Evolutionary conservation across 2,329 filamentous ascomycete species (phyloP), one percentile per base, ranked within the genome.

Genomic region (Pestalotiopsis sp.): DNA sequence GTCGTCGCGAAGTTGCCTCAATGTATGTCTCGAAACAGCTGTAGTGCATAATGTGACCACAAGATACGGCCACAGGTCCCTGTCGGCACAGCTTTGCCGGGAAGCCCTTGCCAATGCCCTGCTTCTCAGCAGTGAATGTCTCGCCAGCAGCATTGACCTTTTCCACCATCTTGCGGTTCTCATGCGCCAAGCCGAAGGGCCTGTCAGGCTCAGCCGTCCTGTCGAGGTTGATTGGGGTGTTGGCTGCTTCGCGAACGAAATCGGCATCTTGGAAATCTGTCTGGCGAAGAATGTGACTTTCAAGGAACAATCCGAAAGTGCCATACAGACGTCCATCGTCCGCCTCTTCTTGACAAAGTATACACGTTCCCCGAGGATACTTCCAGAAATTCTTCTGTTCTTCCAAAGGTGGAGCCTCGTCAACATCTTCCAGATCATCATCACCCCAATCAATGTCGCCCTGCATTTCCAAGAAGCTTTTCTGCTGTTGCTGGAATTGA

Each of bases 1-100:
- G 97, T 52, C 96, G 89, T 70, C 95, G 88, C 66, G 91, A 86
- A 0, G 94, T 97, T 4, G 95, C 94, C 60, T 93, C 89, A 72
- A 93, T 92, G 77, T 98, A 99, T 56, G 92, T 89, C 75, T 98
- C 94, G 77, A 99, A 99, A 81, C 96, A 99, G 73, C 89, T 90
- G 78, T 93, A 98, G 79, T 99, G 96, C 96, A 99, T 99, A 76
- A 99, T 97, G 79, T 99, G 96, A 2, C 96, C 96, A 80, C 96
- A 99, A 11, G 95, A 94, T 45, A 93, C 93, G 12, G 95, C 93
- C 1, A 98, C 92, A 0, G 95, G 93, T 0, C 95, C 96, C 20
- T 88, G 85, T 36, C 87, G 85, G 41, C 90, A 90, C 56, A 90
- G 85, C 11, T 87, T 84, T 6, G 90, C 85, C 2, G 93, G 92